Conservation (phyloP, 2,329 filamentous ascomycete genomes). For the Uncinocarpus reesii region DNA sequence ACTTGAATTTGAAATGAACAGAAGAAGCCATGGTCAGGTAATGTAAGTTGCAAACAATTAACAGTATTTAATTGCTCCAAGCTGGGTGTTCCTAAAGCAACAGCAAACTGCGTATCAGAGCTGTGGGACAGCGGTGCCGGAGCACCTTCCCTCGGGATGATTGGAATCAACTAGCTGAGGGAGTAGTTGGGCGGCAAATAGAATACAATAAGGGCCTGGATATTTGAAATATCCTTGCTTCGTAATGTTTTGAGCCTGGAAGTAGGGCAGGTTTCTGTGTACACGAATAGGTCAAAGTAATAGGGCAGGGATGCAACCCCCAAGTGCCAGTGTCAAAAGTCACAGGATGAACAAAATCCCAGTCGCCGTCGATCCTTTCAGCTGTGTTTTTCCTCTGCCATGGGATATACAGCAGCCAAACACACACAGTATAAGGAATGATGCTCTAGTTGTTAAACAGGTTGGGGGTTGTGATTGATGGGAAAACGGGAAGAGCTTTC, state of each 20-base stretch:
- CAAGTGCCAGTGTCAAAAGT: too few species aligned
- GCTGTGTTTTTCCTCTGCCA: too few species aligned
- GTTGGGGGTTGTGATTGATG: too few species aligned
- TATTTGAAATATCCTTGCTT: neutral
- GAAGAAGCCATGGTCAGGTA: constrained; percentile 69
- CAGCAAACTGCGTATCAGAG: neutral
- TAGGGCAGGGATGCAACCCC: too few species aligned
- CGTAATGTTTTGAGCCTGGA: neutral
- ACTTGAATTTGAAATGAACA: constrained; percentile 99
- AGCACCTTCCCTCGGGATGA: constrained; percentile 1
- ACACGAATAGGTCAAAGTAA: too few species aligned
- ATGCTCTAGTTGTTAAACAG: too few species aligned
- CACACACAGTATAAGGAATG: too few species aligned
- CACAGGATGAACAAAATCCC: too few species aligned
- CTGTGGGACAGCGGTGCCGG: neutral
- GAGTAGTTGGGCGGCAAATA: neutral
- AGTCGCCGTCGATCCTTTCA: too few species aligned
- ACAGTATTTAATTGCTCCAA: constrained; percentile 18
- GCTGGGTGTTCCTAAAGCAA: constrained; percentile 10
- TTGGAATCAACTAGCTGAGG: neutral
- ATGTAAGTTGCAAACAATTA: constrained; percentile 14
- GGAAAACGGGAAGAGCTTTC: too few species aligned
- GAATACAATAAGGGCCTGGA: neutral
- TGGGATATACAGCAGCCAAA: too few species aligned
- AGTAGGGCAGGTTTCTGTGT: too few species aligned